Evolutionary conservation across 2,329 filamentous ascomycete species (phyloP), one percentile per base, ranked within the genome.

Genomic region (Trichophyton schoenleinii): DNA sequence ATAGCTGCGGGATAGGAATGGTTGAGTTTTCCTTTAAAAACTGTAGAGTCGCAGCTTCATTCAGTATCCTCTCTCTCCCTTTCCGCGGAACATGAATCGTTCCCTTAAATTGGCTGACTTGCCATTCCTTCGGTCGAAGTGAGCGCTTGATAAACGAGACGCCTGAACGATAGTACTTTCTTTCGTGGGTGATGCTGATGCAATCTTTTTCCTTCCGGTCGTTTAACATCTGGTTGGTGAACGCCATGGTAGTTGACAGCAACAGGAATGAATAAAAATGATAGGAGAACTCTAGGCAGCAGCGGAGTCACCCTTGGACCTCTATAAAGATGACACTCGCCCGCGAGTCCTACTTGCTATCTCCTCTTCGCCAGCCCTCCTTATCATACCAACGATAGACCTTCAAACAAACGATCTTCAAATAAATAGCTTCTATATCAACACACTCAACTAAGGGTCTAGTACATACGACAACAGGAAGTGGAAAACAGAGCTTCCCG

Each of bases 121-220:
- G 62, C 65, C 65, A 67, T 64, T 66, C 65, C 41, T 38, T 55
- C 5, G 62, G 65, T 46, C 65, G 65, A 22, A 67, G 62, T 9
- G 59, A 63, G n/a, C 65, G 61, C 57, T 67, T 67, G 42, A 66
- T 53, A 49, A 59, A 66, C 18, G 63, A 25, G 20, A 60, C 46
- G 34, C 60, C 63, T 1, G 60, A 57, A 20, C 61, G 61, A 44
- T 66, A 67, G 58, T 67, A 65, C 52, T 67, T 66, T 41, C 65
- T 59, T 49, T 67, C 65, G 1, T 59, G 41, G 25, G 63, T 66
- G 20, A 64, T 58, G 18, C 46, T 62, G 53, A 65, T 44, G 58
- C 65, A 67, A 48, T 65, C 57, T 46, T 65, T 52, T 59, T 67
- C 65, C 13, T 49, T 18, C 28, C 46, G 46, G 18, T 9, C 34